Evolutionary conservation across 306 rosid species (phyloP).

Genomic region (Alnus glutinosa): DNA sequence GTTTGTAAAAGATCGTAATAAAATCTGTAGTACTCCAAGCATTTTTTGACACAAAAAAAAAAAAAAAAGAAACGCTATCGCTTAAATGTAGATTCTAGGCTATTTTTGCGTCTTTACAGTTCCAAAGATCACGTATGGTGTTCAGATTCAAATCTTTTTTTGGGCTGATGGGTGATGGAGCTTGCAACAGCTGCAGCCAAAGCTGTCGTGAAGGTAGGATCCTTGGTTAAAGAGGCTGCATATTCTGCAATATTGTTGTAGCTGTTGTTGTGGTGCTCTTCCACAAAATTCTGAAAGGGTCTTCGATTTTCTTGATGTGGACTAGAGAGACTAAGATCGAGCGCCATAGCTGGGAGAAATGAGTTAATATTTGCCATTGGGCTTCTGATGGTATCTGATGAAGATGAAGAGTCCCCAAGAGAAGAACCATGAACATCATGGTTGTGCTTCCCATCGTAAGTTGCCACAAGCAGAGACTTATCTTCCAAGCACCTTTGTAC

Average conservation of each 20-base stretch:
- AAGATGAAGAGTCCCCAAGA: conserved; percentile 32
- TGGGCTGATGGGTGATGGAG: conserved; percentile 37
- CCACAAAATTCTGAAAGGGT: conserved; percentile 26
- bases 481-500: conserved; percentile 69
- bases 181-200: conserved; percentile 69
- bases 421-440: conserved; percentile 32
- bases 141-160: conserved; percentile 34
- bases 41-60: too few species aligned
- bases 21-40: too few species aligned
- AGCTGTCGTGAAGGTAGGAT: conserved; percentile 48
- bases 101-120: background rate
- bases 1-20: too few species aligned
- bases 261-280: background rate
- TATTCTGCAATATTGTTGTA: conserved; percentile 42
- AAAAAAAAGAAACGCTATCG: too few species aligned
- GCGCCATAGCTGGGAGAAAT: conserved; percentile 20
- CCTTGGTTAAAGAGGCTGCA: conserved; percentile 48
- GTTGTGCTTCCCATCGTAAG: conserved; percentile 79
- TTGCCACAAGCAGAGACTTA: conserved; percentile 54
- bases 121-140: background rate
- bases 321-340: conserved; percentile 35
- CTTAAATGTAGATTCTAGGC: background rate
- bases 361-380: conserved; percentile 10
- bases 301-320: conserved; percentile 26
- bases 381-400: conserved; percentile 10